A percentile compares a stretch with the other conserved stretches of the same genome.
These are phyloP conservation scores for Venustampulla echinocandica DNA, from an alignment of 495 filamentous ascomycete species.

Conservation along the genomic window DNA sequence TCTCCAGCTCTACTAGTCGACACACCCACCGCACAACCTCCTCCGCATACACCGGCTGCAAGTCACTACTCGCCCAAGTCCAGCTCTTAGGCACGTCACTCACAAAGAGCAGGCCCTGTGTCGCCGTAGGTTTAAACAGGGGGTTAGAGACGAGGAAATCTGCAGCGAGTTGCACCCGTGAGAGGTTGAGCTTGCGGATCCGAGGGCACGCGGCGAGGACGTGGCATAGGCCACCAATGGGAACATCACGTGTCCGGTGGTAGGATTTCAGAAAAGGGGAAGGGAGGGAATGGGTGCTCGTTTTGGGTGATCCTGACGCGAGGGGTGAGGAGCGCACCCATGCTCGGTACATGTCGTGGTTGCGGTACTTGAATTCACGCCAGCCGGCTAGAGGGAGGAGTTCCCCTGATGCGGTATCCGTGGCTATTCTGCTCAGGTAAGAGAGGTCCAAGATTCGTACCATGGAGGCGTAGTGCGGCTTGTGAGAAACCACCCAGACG, in stretches of 20 bases:
- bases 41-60: constrained; percentile 19
- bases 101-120: constrained; percentile 18
- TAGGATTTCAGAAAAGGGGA: constrained; percentile 24
- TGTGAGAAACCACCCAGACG: constrained; percentile 25
- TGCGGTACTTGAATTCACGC: constrained; percentile 19
- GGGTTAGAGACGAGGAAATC: constrained; percentile 24
- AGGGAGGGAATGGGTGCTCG: constrained; percentile 14
- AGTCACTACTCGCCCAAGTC: constrained; percentile 19
- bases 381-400: constrained; percentile 22
- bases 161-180: constrained; percentile 22
- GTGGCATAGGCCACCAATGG: constrained; percentile 24
- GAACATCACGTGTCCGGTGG: constrained; percentile 22
- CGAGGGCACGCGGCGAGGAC: constrained; percentile 23
- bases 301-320: neutral
- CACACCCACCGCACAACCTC: constrained; percentile 3
- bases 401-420: neutral
- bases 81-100: constrained; percentile 23
- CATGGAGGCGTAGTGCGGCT: constrained; percentile 22
- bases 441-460: constrained; percentile 27
- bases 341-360: constrained; percentile 8
- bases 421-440: constrained; percentile 5
- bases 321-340: neutral
- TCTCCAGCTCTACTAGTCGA: neutral
- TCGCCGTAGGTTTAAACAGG: constrained; percentile 17
- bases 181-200: constrained; percentile 22